phyloP scores from a whole-genome alignment of 495 filamentous ascomycete species.

The Tuber aestivum region DNA sequence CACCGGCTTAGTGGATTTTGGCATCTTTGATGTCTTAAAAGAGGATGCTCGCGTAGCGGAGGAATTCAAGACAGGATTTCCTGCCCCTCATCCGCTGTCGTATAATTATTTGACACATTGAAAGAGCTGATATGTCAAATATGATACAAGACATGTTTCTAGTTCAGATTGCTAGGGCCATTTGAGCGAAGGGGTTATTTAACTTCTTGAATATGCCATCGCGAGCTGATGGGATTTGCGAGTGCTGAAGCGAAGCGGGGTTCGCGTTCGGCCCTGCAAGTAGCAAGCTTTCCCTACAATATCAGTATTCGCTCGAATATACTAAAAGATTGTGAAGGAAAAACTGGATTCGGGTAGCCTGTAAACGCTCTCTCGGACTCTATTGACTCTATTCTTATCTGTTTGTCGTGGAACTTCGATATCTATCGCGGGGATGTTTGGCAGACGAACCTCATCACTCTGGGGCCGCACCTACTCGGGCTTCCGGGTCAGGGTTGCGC shows the following conservation, averaged over 20 bases:
- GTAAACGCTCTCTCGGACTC: background rate
- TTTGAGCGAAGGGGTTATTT: background rate
- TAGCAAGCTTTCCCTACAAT: background rate
- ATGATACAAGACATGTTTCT: background rate
- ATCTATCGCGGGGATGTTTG: background rate
- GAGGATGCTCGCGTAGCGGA: background rate
- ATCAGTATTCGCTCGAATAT: background rate
- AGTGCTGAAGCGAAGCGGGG: background rate
- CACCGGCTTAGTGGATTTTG: background rate
- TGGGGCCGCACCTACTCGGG: no score
- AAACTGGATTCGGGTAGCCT: background rate
- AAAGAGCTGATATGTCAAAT: background rate
- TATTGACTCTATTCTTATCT: background rate
- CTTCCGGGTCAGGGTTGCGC: background rate
- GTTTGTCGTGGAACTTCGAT: background rate
- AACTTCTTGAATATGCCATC: background rate
- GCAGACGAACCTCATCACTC: background rate
- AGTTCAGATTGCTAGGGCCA: background rate
- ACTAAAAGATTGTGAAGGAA: background rate
- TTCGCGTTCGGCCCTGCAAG: background rate
- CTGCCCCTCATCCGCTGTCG: background rate
- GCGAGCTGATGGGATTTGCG: background rate
- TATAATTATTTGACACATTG: background rate
- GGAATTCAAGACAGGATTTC: background rate
- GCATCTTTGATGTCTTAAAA: background rate